Conservation (phyloP, 139 green algal genomes). For the Limnomonas spitsbergensis region DNA sequence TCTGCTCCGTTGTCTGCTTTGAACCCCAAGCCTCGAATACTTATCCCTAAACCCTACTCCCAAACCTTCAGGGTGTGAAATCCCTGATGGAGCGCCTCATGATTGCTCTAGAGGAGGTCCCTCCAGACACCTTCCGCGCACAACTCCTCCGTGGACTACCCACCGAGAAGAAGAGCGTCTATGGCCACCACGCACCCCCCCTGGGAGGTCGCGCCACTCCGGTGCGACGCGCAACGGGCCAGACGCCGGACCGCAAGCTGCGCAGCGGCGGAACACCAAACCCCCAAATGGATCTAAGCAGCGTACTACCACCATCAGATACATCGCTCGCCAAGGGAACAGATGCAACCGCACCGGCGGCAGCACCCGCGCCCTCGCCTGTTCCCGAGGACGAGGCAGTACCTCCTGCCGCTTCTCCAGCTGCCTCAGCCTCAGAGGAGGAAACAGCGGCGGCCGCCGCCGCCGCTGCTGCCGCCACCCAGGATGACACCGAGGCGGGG, state of each 20-base stretch:
- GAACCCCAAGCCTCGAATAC: too few species aligned
- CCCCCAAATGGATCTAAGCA: too few species aligned
- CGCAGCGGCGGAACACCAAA: not conserved
- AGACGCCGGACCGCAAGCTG: not conserved
- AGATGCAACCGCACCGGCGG: too few species aligned
- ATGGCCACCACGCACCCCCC: not conserved
- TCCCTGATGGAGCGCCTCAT: slow-evolving; percentile 53
- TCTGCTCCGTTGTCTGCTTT: too few species aligned
- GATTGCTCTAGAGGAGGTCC: slow-evolving; percentile 35
- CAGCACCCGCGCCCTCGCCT: not conserved
- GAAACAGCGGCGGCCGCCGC: not conserved
- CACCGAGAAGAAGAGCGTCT: slow-evolving; percentile 12
- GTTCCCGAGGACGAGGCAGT: not conserved
- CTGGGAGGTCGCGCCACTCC: not conserved
- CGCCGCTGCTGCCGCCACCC: not conserved
- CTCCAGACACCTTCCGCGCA: slow-evolving; percentile 10
- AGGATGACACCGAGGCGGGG: not conserved
- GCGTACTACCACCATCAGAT: too few species aligned
- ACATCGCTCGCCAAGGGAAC: not conserved
- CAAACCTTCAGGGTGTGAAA: slow-evolving; percentile 28
- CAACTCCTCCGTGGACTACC: not conserved
- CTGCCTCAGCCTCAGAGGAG: not conserved
- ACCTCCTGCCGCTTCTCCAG: not conserved
- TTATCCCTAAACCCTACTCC: not conserved
- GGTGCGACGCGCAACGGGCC: not conserved